phyloP scores from a whole-genome alignment of 1,284 basidiomycete genomes.

The Afroboletus lepidellus region DNA sequence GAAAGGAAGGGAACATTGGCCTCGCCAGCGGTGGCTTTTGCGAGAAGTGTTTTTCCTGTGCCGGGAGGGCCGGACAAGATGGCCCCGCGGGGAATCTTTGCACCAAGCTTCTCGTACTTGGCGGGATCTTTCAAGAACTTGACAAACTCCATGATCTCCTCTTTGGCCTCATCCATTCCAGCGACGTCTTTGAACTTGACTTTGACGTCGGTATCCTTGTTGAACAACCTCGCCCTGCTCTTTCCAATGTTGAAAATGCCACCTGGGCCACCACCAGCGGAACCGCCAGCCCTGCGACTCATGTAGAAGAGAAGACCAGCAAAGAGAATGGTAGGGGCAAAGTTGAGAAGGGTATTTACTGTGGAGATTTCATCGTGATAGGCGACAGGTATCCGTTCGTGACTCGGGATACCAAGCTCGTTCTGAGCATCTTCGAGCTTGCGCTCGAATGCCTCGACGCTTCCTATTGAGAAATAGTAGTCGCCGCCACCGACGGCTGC shows the following conservation, averaged over 20 bases:
- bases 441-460: conserved; percentile 95
- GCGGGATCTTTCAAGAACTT: conserved; percentile 97
- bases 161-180: conserved; percentile 99
- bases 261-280: conserved; percentile 64
- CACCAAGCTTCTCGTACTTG: conserved; percentile 94
- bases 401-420: conserved; percentile 88
- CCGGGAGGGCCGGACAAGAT: conserved; percentile 98
- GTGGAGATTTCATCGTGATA: conserved; percentile 95
- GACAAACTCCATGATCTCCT: conserved; percentile 99
- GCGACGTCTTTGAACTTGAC: conserved; percentile 96
- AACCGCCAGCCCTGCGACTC: conserved; percentile 74
- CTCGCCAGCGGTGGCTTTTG: conserved; percentile 98
- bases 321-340: conserved; percentile 92
- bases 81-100: conserved; percentile 98
- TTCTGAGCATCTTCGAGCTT: conserved; percentile 92
- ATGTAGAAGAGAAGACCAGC: conserved; percentile 91
- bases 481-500: conserved; percentile 51
- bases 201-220: conserved; percentile 94
- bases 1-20: conserved; percentile 97
- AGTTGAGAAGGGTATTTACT: conserved; percentile 81
- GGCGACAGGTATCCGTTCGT: conserved; percentile 94
- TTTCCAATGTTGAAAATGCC: conserved; percentile 99
- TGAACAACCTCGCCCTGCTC: conserved; percentile 93
- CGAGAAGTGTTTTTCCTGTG: conserved; percentile 97
- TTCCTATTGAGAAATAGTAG: conserved; percentile 97